Base-by-base conservation (phyloP, 2,329 filamentous ascomycete species). In the Simplicillium aogashimaense region DNA sequence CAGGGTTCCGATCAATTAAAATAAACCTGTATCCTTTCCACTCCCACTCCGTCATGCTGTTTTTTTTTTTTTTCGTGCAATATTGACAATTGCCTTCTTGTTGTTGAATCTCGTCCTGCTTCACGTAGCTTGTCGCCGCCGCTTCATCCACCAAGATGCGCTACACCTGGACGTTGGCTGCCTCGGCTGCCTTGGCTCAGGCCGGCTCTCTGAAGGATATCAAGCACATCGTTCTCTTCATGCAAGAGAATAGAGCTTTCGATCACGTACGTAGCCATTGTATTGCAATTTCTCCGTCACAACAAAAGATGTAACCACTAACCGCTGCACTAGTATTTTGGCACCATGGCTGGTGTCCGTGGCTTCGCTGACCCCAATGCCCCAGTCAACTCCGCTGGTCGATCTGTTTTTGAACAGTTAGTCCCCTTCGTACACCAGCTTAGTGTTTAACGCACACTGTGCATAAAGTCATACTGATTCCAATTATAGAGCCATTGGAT, bases 161-260 rank as follows among this genome's bases (percentile, higher is more conserved):
- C 20, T 25, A 25, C 20, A 6, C 20, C 20, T 25, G 14, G 13
- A 32, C 36, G 13, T 13, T 41, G 17, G 47, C 47, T 15, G 42
- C 36, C n/a, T 33, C 35, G 13, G 48, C 50, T 28, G 47, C 43
- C 13, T 15, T 32, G 30, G 30, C 15, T 7, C 42, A 43, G 2
- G 65, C 59, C 4, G 60, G 57, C 3, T 67, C 66, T 8, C 55
- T 72, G 28, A 59, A 59, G 18, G 70, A 74, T 40, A 66, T 76
- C 45, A 65, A 75, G 40, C 72, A 76, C 63, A 70, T 75, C 31
- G 64, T 76, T 15, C 63, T 76, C 29, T 72, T 76, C 50, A 76
- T 76, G 72, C 70, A 74, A 49, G 70, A 59, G 43, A 59, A 59
- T 37, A 47, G 56, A 4, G 52, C 56, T 1, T 53, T 59, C 37